A percentile compares a stretch with the other conserved stretches of the same genome.
These are phyloP conservation scores for Knufia petricola DNA, from an alignment of 2,329 filamentous ascomycete species.

Conservation along the genomic window DNA sequence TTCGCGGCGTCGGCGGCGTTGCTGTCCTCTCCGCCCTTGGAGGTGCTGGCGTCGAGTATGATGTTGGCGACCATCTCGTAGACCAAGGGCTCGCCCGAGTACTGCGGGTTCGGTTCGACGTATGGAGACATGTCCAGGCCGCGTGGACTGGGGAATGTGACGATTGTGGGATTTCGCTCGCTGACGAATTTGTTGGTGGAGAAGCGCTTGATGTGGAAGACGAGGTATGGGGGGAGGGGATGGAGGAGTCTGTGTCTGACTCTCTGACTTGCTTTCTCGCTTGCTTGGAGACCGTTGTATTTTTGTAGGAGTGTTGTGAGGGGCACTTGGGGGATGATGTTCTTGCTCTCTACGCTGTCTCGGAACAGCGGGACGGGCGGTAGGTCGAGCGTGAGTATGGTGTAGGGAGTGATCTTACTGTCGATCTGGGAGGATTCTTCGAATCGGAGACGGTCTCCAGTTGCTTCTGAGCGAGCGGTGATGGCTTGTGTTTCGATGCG, in stretches of 20 bases:
- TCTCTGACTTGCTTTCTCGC: conserved; percentile 80
- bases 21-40: conserved; percentile 45
- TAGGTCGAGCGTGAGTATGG: conserved; percentile 87
- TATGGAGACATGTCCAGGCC: conserved; percentile 82
- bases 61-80: conserved; percentile 97
- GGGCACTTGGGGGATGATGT: conserved; percentile 76
- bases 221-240: conserved; percentile 79
- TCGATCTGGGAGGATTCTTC: conserved; percentile 80
- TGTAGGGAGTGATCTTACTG: conserved; percentile 66
- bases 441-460: conserved; percentile 78
- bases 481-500: conserved; percentile 91
- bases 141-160: conserved; percentile 80
- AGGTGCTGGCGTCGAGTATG: conserved; percentile 60
- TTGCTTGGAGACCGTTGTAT: conserved; percentile 79
- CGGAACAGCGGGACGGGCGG: conserved; percentile 90
- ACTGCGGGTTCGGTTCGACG: conserved; percentile 71
- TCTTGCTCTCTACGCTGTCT: conserved; percentile 73
- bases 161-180: conserved; percentile 94
- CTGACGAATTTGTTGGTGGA: conserved; percentile 92
- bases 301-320: conserved; percentile 76
- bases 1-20: conserved; percentile 32
- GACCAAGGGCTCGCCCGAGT: conserved; percentile 71
- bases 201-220: conserved; percentile 97
- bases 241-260: conserved; percentile 83
- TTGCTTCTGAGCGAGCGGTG: conserved; percentile 72